Base-by-base conservation (phyloP, 257 asterid genomes). In the Verbena officinalis region DNA sequence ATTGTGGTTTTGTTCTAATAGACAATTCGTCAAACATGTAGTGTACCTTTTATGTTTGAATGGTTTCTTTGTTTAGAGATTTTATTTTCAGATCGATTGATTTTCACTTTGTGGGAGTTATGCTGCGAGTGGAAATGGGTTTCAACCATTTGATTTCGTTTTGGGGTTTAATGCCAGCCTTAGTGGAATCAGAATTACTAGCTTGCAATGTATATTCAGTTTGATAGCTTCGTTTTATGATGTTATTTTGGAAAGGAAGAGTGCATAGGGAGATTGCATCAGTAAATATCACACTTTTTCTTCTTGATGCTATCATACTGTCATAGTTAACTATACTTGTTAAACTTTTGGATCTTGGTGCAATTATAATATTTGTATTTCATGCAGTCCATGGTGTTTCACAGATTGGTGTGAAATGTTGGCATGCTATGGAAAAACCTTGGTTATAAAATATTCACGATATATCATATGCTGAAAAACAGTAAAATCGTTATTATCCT, bases 21-120 rank as follows among this genome's bases (percentile, higher is more conserved):
- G 83, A 21, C 83, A 83, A 40, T 74, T 81, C 40, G 74, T 80
- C 84, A 75, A 81, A 75, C 78, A 61, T 65, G 45, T 67, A 8
- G 40, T 11, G 7, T 19, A 7, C 31, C 1, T 17, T 51, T 58
- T 19, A 24, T 54, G 55, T 48, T 42, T 20, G 61, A 34, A 6
- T 16, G 17, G 17, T 17, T 39, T 49, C n/a, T 4, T 46, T 23
- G 23, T 9, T 19, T 1, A 5, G 14, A 64, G 13, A 20, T 33
- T 59, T 20, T n/a, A 39, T 52, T 55, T 22, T 15, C 8, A 24
- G n/a, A n/a, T 11, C 10, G 4, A 40, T 33, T 43, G 38, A 16
- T 10, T 31, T 52, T 33, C 12, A 17, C 1, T 43, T 52, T 44
- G 19, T 3, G n/a, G n/a, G n/a, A n/a, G n/a, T n/a, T n/a, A n/a